A percentile compares a stretch with the other conserved stretches of the same genome.
These are phyloP conservation scores for Lithospermum erythrorhizon DNA, from an alignment of 257 asterid genomes.

Conservation along the genomic window DNA sequence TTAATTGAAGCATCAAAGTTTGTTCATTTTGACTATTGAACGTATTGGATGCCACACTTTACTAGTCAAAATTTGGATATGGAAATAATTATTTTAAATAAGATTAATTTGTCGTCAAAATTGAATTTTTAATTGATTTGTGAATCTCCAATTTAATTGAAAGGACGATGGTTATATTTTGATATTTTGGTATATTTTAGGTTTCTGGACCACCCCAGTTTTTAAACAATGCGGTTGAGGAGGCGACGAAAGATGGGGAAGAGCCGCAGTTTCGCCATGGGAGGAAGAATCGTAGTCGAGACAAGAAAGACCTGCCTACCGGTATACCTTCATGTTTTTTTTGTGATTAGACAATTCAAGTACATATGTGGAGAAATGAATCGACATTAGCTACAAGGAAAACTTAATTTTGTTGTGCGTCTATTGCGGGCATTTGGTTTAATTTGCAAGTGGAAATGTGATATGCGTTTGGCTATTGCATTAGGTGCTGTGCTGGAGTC, in stretches of 20 bases:
- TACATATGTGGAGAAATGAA: not conserved
- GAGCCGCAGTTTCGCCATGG: slow-evolving; percentile 52
- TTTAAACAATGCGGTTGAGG: slow-evolving; percentile 53
- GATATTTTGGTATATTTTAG: slow-evolving; percentile 18
- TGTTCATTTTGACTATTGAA: no score
- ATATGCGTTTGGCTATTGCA: not conserved
- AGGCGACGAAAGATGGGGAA: slow-evolving; percentile 31
- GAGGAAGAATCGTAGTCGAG: slow-evolving; percentile 42
- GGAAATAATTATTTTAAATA: no score
- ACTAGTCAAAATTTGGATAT: no score
- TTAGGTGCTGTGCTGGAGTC: slow-evolving; percentile 79
- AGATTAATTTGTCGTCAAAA: no score
- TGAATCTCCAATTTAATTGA: no score
- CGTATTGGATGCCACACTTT: no score
- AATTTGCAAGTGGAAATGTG: no score
- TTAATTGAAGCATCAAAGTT: no score
- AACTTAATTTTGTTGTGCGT: not conserved
- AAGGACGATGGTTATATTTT: no score
- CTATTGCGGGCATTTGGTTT: not conserved
- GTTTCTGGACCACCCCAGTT: slow-evolving; percentile 89
- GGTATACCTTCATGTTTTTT: slow-evolving; percentile 30
- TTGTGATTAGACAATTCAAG: no score
- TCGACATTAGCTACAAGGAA: no score
- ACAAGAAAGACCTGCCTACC: slow-evolving; percentile 61
- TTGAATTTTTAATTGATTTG: not conserved